phyloP scores from a whole-genome alignment of 192 early-diverging fungal genomes.

The Backusella parvicylindrica region DNA sequence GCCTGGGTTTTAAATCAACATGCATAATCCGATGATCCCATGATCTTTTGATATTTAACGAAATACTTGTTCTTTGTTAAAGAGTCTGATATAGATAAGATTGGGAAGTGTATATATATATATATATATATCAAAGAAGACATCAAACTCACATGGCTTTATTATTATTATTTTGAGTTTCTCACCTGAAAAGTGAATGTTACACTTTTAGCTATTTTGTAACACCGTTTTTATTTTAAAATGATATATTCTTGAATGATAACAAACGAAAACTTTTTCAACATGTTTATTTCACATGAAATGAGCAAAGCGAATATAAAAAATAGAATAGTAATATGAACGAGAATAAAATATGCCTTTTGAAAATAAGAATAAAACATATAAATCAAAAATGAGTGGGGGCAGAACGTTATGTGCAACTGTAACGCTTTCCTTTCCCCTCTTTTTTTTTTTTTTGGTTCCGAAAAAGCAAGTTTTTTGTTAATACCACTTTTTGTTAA shows the following conservation, averaged over 20 bases:
- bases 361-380: not conserved
- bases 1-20: not conserved
- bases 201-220: not conserved
- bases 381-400: not conserved
- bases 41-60: not conserved
- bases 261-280: not conserved
- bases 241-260: not conserved
- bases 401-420: not conserved
- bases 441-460: not conserved
- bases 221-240: not conserved
- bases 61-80: not conserved
- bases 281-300: not conserved
- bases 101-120: not conserved
- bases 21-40: not conserved
- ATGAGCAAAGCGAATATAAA: not conserved
- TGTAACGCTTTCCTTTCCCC: not conserved
- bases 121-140: too few species aligned
- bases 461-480: not conserved
- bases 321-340: not conserved
- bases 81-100: not conserved
- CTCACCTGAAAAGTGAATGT: not conserved
- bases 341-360: too few species aligned
- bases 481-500: not conserved
- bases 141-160: not conserved
- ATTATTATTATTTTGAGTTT: too few species aligned